A percentile compares a stretch with the other conserved stretches of the same genome.
Evolutionary conservation across 306 rosid species (phyloP).

Genomic region (Vigna radiata): DNA sequence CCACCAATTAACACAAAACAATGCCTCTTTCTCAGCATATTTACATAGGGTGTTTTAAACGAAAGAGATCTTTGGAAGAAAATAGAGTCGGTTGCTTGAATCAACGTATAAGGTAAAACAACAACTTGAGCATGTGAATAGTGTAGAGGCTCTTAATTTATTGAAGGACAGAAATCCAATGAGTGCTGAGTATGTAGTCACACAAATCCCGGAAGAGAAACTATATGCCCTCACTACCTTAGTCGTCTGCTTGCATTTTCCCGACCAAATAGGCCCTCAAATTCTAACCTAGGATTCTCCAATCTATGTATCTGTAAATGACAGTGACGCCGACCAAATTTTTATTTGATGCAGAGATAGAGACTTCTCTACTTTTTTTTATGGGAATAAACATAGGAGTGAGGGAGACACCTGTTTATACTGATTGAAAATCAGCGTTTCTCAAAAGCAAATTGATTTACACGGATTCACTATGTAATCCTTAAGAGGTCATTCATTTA

Average conservation of each 20-base stretch:
- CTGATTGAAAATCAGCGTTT: constrained; percentile 15
- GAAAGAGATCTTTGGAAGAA: background rate
- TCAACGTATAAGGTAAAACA: no score
- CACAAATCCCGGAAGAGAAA: constrained; percentile 41
- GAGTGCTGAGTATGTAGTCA: constrained; percentile 22
- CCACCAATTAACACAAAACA: background rate
- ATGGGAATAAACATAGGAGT: background rate
- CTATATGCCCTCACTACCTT: constrained; percentile 31
- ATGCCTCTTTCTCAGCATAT: background rate
- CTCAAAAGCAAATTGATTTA: background rate
- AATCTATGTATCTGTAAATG: constrained; percentile 38
- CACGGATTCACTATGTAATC: background rate
- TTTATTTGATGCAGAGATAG: constrained; percentile 29
- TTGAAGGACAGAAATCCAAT: constrained; percentile 33
- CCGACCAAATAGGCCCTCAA: constrained; percentile 41
- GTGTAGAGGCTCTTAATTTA: constrained; percentile 15
- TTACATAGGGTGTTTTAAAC: no score
- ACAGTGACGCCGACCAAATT: constrained; percentile 17
- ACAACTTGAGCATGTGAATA: constrained; percentile 22
- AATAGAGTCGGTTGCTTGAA: constrained; percentile 5
- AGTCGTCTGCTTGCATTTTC: constrained; percentile 36
- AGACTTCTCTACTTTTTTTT: constrained; percentile 22
- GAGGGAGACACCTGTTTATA: constrained; percentile 18
- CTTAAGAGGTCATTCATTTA: no score
- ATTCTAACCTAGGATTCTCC: constrained; percentile 39